Evolutionary conservation across 2,329 filamentous ascomycete genomes (phyloP), one percentile per base, ranked within the genome.

Genomic region (Polytolypa hystricis): DNA sequence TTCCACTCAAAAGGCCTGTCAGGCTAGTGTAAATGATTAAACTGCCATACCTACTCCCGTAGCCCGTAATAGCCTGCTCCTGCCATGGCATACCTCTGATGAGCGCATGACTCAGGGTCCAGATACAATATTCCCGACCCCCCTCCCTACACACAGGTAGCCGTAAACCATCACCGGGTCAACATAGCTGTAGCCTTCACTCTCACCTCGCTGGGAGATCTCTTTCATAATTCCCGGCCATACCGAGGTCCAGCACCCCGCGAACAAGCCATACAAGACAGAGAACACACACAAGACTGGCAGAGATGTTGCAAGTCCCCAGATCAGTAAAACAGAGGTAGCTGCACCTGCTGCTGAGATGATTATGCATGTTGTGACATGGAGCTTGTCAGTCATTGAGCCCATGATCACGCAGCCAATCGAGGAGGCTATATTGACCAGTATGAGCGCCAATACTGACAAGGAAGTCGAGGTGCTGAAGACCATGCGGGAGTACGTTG

Each of bases 101-200:
- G 21, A 35, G 33, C 7, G 11, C 33, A 18, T 35, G 16, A 28
- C 33, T 35, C 33, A 35, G 18, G 70, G 70, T 3, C 70, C 70
- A 39, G 58, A 64, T 7, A 64, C 59, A 9, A 73, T 53, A 48
- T 66, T 67, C 2, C 69, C 69, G 14, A 73, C 57, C 0, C 70
- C 70, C 32, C 67, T 65, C 0, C 68, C 68, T 7, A 62, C 62
- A 6, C 61, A 61, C 37, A 73, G 53, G 9, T 64, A 57, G 0
- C 60, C 62, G 36, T 71, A 67, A 1, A 70, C 57, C 43, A 71
- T 62, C 0, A 65, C 62, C 3, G 63, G 54, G 28, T 73, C 68
- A 0, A 61, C 54, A 4, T 38, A 43, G 1, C 45, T 41, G n/a
- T 60, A 53, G 30, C 52, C 56, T 29, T 53, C 49, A 35, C 56